phyloP scores from a whole-genome alignment of 1,284 basidiomycete genomes.

The Malassezia equina region DNA sequence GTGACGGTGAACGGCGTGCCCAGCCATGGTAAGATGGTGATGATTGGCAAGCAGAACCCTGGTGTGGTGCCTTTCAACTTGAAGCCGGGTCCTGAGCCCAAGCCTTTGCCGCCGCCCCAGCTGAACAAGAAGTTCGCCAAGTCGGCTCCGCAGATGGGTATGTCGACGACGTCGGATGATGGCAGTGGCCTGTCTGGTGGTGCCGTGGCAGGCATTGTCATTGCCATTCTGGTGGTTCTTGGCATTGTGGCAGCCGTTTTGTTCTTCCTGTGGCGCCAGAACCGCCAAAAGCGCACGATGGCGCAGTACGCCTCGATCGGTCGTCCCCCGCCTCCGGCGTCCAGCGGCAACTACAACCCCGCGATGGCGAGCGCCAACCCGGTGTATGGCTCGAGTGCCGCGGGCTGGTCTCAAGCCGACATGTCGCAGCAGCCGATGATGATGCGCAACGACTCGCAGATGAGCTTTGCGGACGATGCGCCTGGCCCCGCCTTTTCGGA shows the following conservation, averaged over 20 bases:
- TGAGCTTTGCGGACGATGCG: not conserved
- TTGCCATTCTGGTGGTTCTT: conserved; percentile 3
- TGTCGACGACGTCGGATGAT: not conserved
- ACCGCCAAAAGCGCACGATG: not conserved
- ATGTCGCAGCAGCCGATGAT: not conserved
- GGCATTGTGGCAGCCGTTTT: not conserved
- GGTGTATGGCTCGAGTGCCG: not conserved
- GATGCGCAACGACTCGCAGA: not conserved
- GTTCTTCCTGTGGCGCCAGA: not conserved
- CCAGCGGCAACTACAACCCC: not conserved
- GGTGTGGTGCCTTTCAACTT: conserved; percentile 10
- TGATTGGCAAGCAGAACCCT: conserved; percentile 23
- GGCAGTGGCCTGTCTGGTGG: conserved; percentile 11
- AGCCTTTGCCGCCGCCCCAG: conserved; percentile 53
- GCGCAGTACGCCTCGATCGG: not conserved
- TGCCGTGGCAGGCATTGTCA: conserved; percentile 16
- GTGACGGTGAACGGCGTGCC: conserved; percentile 62
- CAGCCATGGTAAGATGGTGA: conserved; percentile 57
- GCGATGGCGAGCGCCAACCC: not conserved
- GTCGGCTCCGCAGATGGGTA: not conserved
- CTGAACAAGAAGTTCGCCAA: conserved; percentile 62
- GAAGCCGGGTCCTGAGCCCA: not conserved
- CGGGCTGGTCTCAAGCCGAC: not conserved
- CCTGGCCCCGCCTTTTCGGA: not conserved
- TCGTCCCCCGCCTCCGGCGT: not conserved